Conservation (phyloP, 257 asterid species). For the Nicotiana otophora region DNA sequence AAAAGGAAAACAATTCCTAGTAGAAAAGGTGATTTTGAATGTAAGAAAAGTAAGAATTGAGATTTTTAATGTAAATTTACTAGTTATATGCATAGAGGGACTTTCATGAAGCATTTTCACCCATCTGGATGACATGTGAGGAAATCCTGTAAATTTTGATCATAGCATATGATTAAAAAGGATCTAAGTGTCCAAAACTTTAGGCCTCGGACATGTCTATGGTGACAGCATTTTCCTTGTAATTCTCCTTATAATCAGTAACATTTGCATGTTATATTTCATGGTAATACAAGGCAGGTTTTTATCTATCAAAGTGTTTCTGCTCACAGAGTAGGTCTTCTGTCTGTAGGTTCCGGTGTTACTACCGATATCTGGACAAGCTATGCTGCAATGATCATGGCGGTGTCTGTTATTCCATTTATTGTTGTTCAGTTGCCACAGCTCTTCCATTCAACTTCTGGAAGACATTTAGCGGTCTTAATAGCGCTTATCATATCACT, state of each 20-base stretch:
- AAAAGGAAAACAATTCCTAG: not conserved
- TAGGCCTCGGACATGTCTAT: not conserved
- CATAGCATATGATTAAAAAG: not conserved
- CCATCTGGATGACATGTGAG: not conserved
- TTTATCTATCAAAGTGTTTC: not conserved
- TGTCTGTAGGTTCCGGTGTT: slow-evolving; percentile 77
- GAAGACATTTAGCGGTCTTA: slow-evolving; percentile 61
- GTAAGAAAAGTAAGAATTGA: not conserved
- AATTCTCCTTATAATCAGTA: not conserved
- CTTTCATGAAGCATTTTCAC: not conserved
- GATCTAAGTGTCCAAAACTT: not conserved
- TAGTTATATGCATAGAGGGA: not conserved
- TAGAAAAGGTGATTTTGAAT: not conserved
- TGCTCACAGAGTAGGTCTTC: slow-evolving; percentile 8
- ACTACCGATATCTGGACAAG: slow-evolving; percentile 80
- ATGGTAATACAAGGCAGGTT: not conserved
- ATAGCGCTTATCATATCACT: slow-evolving; percentile 60
- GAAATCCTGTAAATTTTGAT: not conserved
- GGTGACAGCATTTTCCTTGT: not conserved
- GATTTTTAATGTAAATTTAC: not conserved
- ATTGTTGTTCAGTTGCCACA: slow-evolving; percentile 73
- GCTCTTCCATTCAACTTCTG: slow-evolving; percentile 49
- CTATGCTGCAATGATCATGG: slow-evolving; percentile 85
- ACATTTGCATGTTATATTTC: not conserved
- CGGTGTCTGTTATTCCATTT: slow-evolving; percentile 71